Conservation (phyloP, 495 filamentous ascomycete genomes). For the Penicilliopsis zonata region DNA sequence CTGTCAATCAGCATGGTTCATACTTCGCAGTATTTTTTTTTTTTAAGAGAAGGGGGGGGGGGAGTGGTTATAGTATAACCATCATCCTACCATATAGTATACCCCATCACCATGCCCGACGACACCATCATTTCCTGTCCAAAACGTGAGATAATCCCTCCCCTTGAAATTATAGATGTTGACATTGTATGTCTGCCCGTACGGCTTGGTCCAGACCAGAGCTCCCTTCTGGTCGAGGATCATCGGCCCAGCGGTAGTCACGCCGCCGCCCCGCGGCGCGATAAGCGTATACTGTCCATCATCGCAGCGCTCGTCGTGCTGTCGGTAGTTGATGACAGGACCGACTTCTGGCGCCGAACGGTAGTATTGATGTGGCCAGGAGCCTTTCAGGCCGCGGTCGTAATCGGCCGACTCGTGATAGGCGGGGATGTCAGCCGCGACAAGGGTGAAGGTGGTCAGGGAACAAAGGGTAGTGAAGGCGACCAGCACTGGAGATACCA, state of each 20-base stretch:
- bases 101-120: constrained; percentile 34
- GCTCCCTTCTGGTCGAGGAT: constrained; percentile 32
- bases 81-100: constrained; percentile 40
- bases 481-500: too few species aligned
- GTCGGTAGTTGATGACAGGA: constrained; percentile 24
- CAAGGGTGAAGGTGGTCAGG: too few species aligned
- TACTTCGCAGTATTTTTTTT: neutral
- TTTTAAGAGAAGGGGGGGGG: too few species aligned
- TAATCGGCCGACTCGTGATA: constrained; percentile 11
- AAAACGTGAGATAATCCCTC: constrained; percentile 36
- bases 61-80: too few species aligned
- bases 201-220: constrained; percentile 28
- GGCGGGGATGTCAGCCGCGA: constrained; percentile 2
- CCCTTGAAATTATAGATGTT: constrained; percentile 28
- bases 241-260: constrained; percentile 25
- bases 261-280: constrained; percentile 26
- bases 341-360: constrained; percentile 21
- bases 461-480: too few species aligned
- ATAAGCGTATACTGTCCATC: constrained; percentile 29
- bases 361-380: constrained; percentile 28
- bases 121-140: constrained; percentile 36
- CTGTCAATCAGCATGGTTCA: constrained; percentile 9
- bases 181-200: constrained; percentile 26
- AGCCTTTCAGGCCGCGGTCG: constrained; percentile 21
- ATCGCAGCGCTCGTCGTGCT: constrained; percentile 16